A percentile compares a stretch with the other conserved stretches of the same genome.
These are phyloP conservation scores for Marchantia paleacea DNA, from an alignment of 225 moss, liverwort and hornwort species.

Conservation along the genomic window DNA sequence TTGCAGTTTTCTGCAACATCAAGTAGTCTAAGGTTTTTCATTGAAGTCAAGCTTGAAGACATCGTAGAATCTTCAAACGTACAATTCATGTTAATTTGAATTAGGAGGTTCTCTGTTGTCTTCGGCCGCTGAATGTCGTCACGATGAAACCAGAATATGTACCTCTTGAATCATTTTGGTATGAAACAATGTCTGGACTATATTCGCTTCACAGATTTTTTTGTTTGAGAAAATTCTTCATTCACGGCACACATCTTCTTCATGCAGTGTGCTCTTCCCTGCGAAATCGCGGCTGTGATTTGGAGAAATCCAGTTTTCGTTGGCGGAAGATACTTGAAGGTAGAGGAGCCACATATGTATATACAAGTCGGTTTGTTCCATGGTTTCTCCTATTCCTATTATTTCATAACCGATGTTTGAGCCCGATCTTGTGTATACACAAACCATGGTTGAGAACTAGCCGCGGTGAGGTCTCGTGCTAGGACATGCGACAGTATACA, in stretches of 20 bases:
- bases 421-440: background rate
- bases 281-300: slow-evolving; percentile 67
- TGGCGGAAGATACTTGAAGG: slow-evolving; percentile 97
- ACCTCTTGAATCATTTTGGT: no score
- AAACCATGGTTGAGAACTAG: background rate
- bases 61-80: background rate
- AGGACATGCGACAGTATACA: background rate
- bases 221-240: no score
- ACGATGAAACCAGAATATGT: background rate
- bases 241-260: background rate
- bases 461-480: background rate
- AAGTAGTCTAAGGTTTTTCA: no score
- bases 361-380: background rate
- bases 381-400: background rate
- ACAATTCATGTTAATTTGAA: background rate
- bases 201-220: no score
- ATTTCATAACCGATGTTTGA: no score
- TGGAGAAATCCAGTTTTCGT: slow-evolving; percentile 93
- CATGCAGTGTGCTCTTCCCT: slow-evolving; percentile 57
- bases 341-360: slow-evolving; percentile 10
- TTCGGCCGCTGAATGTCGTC: background rate
- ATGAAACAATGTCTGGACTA: no score
- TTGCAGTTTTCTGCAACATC: background rate
- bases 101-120: background rate
- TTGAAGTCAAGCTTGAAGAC: background rate